Evolutionary conservation across 441 rosid genomes (phyloP).

Genomic region (Francoa sonchifolia): DNA sequence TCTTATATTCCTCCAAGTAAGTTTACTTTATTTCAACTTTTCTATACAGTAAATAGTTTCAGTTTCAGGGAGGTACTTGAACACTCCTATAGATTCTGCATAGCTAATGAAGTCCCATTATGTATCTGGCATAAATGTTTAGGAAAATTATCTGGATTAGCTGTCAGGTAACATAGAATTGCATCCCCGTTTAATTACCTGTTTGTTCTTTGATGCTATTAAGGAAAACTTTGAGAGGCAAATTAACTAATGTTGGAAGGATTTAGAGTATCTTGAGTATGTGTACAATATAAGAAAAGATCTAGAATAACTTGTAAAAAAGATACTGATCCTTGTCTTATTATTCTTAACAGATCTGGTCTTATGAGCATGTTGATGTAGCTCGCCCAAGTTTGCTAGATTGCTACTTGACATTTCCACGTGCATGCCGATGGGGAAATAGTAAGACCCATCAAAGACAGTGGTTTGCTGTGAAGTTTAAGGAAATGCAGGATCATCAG

Average conservation of each 20-base stretch:
- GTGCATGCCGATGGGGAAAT: slow-evolving; percentile 33
- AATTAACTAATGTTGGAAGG: background rate
- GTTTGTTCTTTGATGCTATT: no score
- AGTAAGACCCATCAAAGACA: slow-evolving; percentile 20
- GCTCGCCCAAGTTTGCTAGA: slow-evolving; percentile 25
- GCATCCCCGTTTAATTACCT: no score
- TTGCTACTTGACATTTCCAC: slow-evolving; percentile 18
- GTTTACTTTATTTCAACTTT: background rate
- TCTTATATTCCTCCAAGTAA: slow-evolving; percentile 35
- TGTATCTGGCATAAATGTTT: background rate
- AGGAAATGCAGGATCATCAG: slow-evolving; percentile 25
- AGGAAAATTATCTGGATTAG: no score
- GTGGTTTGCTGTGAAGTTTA: slow-evolving; percentile 19
- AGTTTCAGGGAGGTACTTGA: background rate
- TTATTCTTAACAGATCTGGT: slow-evolving; percentile 23
- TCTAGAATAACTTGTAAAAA: no score
- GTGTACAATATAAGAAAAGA: no score
- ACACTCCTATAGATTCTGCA: background rate
- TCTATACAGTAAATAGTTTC: background rate
- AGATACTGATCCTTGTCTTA: no score
- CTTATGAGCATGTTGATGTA: slow-evolving; percentile 31
- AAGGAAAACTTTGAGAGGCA: background rate
- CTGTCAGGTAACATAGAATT: no score
- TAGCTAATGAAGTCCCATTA: background rate
- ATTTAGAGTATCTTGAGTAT: background rate